Percentiles rank a stretch among this genome's conserved stretches.
Evolutionary conservation across 106 monocot species (phyloP).

Genomic region (Dendrobium catenatum): DNA sequence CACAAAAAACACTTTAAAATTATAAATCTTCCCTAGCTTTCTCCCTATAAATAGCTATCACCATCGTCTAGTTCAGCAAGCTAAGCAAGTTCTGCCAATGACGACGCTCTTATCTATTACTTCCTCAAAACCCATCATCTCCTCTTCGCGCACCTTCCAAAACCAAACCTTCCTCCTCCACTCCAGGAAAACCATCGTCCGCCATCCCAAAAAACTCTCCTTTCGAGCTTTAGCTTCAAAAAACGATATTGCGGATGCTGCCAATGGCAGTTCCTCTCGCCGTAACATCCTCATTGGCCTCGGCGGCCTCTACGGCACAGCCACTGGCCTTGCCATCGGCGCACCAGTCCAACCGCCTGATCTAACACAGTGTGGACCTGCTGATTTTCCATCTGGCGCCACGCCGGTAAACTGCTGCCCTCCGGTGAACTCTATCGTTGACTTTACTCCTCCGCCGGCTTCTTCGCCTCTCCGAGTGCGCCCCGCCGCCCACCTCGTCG

Average conservation of each 20-base stretch:
- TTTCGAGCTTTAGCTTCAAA: not conserved
- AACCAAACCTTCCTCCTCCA: not conserved
- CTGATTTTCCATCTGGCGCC: not conserved
- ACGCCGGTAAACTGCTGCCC: constrained; percentile 5
- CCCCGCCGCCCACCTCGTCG: constrained; percentile 14
- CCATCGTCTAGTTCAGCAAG: too few relatives aligned
- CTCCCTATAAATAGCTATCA: too few relatives aligned
- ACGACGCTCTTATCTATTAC: too few relatives aligned
- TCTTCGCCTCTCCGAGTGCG: constrained; percentile 14
- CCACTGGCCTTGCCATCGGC: not conserved
- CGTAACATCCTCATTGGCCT: constrained; percentile 6
- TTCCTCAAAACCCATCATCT: too few relatives aligned
- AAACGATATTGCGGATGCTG: not conserved
- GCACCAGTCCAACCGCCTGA: constrained; percentile 2
- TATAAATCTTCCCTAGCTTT: too few relatives aligned
- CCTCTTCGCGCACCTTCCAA: not conserved
- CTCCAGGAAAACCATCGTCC: not conserved
- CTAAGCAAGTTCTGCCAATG: too few relatives aligned
- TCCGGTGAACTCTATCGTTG: not conserved
- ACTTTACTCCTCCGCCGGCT: constrained; percentile 4
- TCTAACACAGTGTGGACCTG: not conserved
- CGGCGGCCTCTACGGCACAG: constrained; percentile 2
- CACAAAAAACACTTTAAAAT: too few relatives aligned
- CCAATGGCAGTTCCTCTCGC: not conserved
- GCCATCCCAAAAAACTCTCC: not conserved